phyloP scores from a whole-genome alignment of 441 rosid genomes.

The Mallotus japonicus region DNA sequence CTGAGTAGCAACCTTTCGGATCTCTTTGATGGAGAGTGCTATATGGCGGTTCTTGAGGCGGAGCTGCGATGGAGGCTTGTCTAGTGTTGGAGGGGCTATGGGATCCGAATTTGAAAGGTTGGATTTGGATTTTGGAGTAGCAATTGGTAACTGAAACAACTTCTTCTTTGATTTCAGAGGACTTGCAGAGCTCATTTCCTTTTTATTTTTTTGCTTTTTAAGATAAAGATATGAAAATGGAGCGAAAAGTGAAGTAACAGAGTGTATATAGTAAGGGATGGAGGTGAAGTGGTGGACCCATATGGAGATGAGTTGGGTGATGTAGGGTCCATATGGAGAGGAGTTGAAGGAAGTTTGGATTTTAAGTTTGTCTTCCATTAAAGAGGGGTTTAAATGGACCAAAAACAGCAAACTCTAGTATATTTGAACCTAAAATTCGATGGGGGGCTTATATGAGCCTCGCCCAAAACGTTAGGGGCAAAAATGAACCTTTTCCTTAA shows the following conservation, averaged over 20 bases:
- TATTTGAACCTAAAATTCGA: too few relatives aligned
- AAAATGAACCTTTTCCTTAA: too few relatives aligned
- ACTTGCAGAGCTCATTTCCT: slow-evolving; percentile 36
- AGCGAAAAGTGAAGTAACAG: not conserved
- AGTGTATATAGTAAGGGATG: slow-evolving; percentile 15
- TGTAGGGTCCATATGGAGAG: too few relatives aligned
- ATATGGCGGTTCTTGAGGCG: slow-evolving; percentile 56
- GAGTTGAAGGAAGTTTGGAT: too few relatives aligned
- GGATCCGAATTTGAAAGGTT: slow-evolving; percentile 16
- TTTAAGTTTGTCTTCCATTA: too few relatives aligned
- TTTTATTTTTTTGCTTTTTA: too few relatives aligned
- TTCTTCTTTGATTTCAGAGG: slow-evolving; percentile 54
- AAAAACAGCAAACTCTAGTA: too few relatives aligned
- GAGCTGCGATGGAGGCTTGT: slow-evolving; percentile 46
- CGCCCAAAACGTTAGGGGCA: too few relatives aligned
- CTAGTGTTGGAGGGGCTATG: slow-evolving; percentile 56
- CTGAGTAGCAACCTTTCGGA: slow-evolving; percentile 59
- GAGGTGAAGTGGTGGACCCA: too few relatives aligned
- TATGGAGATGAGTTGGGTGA: too few relatives aligned
- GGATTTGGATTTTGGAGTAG: slow-evolving; percentile 31
- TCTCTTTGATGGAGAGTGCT: slow-evolving; percentile 61
- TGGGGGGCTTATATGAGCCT: too few relatives aligned
- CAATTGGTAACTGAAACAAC: slow-evolving; percentile 19
- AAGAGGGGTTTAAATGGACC: too few relatives aligned
- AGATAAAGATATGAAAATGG: not conserved